phyloP scores from a whole-genome alignment of 345 rosid genomes.

The Fremontodendron californicum region DNA sequence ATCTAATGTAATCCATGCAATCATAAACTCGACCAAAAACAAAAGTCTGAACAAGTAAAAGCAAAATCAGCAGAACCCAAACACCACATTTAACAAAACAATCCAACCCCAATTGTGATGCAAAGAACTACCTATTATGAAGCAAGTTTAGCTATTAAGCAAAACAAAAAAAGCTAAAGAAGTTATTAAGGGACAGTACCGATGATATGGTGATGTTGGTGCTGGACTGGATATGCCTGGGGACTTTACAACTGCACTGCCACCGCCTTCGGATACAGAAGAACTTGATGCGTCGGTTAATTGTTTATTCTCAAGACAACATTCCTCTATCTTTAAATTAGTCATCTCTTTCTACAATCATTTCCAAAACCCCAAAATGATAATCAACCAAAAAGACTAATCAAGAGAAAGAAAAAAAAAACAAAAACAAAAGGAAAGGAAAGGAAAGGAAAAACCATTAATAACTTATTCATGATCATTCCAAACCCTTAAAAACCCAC shows the following conservation, averaged over 20 bases:
- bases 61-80: background rate
- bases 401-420: background rate
- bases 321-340: constrained; percentile 51
- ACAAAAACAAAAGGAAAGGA: background rate
- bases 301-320: constrained; percentile 84
- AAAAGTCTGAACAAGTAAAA: background rate
- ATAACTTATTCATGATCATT: constrained; percentile 7
- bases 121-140: background rate
- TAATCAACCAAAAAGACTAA: constrained; percentile 18
- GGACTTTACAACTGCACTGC: constrained; percentile 56
- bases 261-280: constrained; percentile 70
- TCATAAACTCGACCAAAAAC: background rate
- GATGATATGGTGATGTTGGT: constrained; percentile 53
- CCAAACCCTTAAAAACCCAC: constrained; percentile 25
- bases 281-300: constrained; percentile 63
- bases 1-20: constrained; percentile 19
- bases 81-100: too few relatives aligned
- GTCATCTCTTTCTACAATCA: constrained; percentile 48
- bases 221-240: constrained; percentile 69
- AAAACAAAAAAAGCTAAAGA: background rate
- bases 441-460: constrained; percentile 5
- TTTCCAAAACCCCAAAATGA: constrained; percentile 35
- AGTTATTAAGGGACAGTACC: constrained; percentile 27
- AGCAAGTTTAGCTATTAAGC: background rate
- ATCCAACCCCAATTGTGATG: too few relatives aligned